These are phyloP conservation scores for Eimeria necatrix DNA, from an alignment of 169 alveolate species.

Conservation along the genomic window DNA sequence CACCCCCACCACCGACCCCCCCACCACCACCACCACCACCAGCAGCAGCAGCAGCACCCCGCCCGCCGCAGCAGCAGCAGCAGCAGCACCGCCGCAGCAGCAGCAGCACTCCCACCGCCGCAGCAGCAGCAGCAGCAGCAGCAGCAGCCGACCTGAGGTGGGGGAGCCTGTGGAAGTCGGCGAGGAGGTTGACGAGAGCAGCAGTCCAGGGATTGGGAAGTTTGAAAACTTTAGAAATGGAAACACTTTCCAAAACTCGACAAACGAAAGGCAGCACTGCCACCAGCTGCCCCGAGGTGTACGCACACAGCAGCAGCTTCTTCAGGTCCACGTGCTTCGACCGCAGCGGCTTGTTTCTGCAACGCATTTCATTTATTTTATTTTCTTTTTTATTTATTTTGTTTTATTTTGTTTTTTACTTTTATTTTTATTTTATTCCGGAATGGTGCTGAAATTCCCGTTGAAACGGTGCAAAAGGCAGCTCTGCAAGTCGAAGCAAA, in stretches of 20 bases:
- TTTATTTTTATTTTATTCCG: too few relatives aligned
- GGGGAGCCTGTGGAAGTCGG: conserved; percentile 92
- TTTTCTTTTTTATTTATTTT: too few relatives aligned
- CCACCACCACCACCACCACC: too few relatives aligned
- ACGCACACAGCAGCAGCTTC: conserved; percentile 90
- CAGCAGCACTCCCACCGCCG: neutral
- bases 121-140: conserved; percentile 9
- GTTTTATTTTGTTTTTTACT: too few relatives aligned
- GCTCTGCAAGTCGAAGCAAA: too few relatives aligned
- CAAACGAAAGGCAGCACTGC: conserved; percentile 94
- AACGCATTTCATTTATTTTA: too few relatives aligned
- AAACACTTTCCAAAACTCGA: conserved; percentile 89
- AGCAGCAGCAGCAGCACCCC: too few relatives aligned
- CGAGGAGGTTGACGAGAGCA: conserved; percentile 90
- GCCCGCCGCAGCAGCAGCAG: neutral
- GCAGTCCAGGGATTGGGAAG: conserved; percentile 97
- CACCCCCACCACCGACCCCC: too few relatives aligned
- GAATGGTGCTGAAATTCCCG: too few relatives aligned
- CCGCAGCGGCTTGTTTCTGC: conserved; percentile 92
- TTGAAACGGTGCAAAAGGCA: too few relatives aligned
- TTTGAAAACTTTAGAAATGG: conserved; percentile 88
- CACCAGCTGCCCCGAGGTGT: conserved; percentile 86
- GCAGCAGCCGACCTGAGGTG: conserved; percentile 81
- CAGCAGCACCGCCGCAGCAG: neutral
- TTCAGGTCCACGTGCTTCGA: conserved; percentile 92